Evolutionary conservation across 176 grass and related monocot genomes (phyloP).

Genomic region (Saccharum spontaneum): DNA sequence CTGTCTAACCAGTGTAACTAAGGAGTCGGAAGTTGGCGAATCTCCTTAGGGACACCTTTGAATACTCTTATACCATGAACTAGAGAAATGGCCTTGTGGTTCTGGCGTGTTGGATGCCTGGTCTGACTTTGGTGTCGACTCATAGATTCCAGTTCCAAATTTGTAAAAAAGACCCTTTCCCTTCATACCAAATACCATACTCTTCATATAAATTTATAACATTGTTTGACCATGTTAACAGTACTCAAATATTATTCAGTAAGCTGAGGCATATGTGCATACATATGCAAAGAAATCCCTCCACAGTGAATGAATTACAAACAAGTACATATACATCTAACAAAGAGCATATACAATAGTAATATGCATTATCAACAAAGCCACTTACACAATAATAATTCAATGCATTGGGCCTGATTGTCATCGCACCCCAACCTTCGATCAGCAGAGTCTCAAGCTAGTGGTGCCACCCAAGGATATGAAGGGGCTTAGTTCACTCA

Average conservation of each 20-base stretch:
- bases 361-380: slow-evolving; percentile 18
- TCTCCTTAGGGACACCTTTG: too few relatives aligned
- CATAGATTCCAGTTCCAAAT: not conserved
- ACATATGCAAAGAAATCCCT: not conserved
- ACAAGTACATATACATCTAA: not conserved
- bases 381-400: not conserved
- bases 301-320: not conserved
- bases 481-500: not conserved
- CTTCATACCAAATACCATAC: not conserved
- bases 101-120: not conserved
- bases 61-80: too few relatives aligned
- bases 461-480: not conserved
- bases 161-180: not conserved
- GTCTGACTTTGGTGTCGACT: not conserved
- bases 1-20: not conserved
- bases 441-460: not conserved
- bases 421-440: not conserved
- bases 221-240: not conserved
- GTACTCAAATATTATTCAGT: not conserved
- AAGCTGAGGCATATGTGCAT: not conserved
- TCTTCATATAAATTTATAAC: not conserved
- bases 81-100: not conserved
- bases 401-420: not conserved
- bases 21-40: not conserved
- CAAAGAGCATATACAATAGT: not conserved